Percentiles rank a stretch among this genome's conserved stretches.
Evolutionary conservation across 2,329 filamentous ascomycete genomes (phyloP).

Genomic region (Xylaria sp.): DNA sequence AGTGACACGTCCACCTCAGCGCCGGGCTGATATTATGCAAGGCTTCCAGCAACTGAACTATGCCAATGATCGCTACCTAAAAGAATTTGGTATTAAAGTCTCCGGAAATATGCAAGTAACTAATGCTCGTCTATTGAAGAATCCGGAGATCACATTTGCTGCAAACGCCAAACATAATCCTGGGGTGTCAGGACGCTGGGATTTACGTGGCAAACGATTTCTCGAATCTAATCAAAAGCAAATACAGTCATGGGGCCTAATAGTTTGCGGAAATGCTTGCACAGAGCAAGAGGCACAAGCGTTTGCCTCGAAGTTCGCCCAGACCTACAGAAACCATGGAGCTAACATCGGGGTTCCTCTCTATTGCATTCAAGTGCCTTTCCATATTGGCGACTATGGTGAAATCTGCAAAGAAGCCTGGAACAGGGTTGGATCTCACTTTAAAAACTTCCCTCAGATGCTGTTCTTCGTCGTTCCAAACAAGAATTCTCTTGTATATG

Average conservation of each 20-base stretch:
- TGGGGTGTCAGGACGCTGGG: slow-evolving; percentile 80
- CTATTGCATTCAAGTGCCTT: slow-evolving; percentile 50
- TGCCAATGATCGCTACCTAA: slow-evolving; percentile 73
- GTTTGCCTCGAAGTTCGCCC: slow-evolving; percentile 62
- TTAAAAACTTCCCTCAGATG: slow-evolving; percentile 73
- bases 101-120: slow-evolving; percentile 70
- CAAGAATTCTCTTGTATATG: slow-evolving; percentile 78
- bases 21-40: slow-evolving; percentile 73
- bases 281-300: slow-evolving; percentile 64
- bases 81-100: slow-evolving; percentile 78
- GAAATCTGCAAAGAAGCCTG: slow-evolving; percentile 66
- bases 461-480: slow-evolving; percentile 80
- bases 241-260: slow-evolving; percentile 79
- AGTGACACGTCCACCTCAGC: slow-evolving; percentile 76
- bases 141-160: slow-evolving; percentile 76
- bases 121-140: slow-evolving; percentile 75
- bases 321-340: slow-evolving; percentile 61
- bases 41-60: slow-evolving; percentile 76
- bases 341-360: slow-evolving; percentile 54
- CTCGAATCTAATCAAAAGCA: slow-evolving; percentile 68
- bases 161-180: slow-evolving; percentile 66
- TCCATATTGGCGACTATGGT: slow-evolving; percentile 56
- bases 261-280: slow-evolving; percentile 68
- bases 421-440: slow-evolving; percentile 62
- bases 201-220: slow-evolving; percentile 85